These are phyloP conservation scores for Colletotrichum eremochloae DNA, from an alignment of 2,329 filamentous ascomycete genomes.

Conservation along the genomic window DNA sequence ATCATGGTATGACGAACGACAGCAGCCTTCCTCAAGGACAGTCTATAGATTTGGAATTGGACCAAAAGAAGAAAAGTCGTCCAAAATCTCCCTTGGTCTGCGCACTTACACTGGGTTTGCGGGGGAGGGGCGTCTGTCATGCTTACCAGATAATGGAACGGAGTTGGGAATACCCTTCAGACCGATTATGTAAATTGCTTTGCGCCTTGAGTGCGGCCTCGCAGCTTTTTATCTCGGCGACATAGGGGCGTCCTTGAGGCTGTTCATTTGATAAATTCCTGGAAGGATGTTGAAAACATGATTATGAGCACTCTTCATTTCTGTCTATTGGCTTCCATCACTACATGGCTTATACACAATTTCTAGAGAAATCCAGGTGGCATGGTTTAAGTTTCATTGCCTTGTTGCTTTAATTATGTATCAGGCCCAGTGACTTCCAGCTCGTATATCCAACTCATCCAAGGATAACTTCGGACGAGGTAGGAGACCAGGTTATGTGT, in stretches of 20 bases:
- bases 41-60: not conserved
- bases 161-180: constrained; percentile 14
- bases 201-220: not conserved
- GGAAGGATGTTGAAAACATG: not conserved
- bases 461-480: too few relatives aligned
- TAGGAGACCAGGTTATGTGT: too few relatives aligned
- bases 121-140: not conserved
- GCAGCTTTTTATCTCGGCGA: not conserved
- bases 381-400: too few relatives aligned
- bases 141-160: not conserved
- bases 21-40: not conserved
- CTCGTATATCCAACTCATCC: not conserved
- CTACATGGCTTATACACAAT: not conserved
- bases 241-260: not conserved
- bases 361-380: too few relatives aligned
- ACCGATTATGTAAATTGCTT: not conserved
- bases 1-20: constrained; percentile 32
- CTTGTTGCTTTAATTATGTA: not conserved
- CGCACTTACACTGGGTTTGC: not conserved
- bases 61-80: too few relatives aligned
- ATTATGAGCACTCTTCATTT: not conserved
- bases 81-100: not conserved
- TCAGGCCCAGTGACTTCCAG: not conserved
- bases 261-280: not conserved
- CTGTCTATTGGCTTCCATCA: too few relatives aligned